phyloP scores from a whole-genome alignment of 2,329 filamentous ascomycete species.

The Colletotrichum magnum region DNA sequence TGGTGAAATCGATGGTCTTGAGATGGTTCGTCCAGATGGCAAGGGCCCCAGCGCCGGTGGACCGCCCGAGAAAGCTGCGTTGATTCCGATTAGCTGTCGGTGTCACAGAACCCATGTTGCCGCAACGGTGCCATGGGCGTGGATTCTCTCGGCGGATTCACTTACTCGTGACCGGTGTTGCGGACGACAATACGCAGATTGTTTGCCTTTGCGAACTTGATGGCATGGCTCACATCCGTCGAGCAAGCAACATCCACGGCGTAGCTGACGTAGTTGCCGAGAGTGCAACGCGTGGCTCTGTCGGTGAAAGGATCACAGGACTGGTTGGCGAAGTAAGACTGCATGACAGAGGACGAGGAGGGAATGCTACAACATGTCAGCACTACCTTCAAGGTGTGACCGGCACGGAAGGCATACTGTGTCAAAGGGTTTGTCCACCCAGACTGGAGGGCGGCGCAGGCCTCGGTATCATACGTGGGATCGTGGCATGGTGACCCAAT shows the following conservation, averaged over 20 bases:
- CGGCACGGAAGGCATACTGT: conserved; percentile 48
- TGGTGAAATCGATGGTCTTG: conserved; percentile 57
- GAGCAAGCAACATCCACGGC: conserved; percentile 52
- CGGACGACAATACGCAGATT: conserved; percentile 54
- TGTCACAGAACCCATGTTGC: neutral
- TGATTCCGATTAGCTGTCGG: neutral
- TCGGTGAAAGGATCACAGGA: conserved; percentile 56
- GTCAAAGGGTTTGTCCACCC: conserved; percentile 52
- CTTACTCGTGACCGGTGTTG: conserved; percentile 52
- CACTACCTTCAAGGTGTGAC: neutral
- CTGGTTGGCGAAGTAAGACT: conserved; percentile 55
- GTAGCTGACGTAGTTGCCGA: conserved; percentile 62
- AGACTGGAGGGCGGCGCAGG: conserved; percentile 56
- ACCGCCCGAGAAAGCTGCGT: conserved; percentile 50
- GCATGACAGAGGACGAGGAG: conserved; percentile 58
- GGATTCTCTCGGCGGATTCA: too few relatives aligned
- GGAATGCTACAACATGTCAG: conserved; percentile 46
- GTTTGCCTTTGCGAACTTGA: conserved; percentile 50
- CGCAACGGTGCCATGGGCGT: too few relatives aligned
- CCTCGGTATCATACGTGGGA: conserved; percentile 58
- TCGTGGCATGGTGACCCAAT: conserved; percentile 68
- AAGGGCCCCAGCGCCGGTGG: conserved; percentile 54
- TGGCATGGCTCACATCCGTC: conserved; percentile 50
- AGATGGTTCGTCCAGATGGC: conserved; percentile 57
- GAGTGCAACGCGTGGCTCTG: conserved; percentile 55